Evolutionary conservation across 2,329 filamentous ascomycete species (phyloP).

Genomic region (Penicillium sp.): DNA sequence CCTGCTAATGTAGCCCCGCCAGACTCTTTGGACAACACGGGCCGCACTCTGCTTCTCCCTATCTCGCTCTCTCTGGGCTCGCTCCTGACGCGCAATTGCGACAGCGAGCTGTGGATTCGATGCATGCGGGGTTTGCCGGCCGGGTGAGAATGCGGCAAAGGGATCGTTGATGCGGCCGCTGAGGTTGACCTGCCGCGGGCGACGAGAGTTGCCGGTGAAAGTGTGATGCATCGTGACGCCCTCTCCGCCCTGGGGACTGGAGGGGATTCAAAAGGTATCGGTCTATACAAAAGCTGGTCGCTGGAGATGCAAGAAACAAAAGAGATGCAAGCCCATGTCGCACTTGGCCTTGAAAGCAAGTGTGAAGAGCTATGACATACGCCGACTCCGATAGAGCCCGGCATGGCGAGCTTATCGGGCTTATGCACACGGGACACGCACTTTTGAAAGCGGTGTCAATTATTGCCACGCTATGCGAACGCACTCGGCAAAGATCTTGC

Average conservation of each 20-base stretch:
- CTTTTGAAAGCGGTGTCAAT: neutral
- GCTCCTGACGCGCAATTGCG: slow-evolving; percentile 82
- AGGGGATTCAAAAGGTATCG: slow-evolving; percentile 2
- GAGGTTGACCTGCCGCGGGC: slow-evolving; percentile 88
- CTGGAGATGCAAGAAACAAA: slow-evolving; percentile 14
- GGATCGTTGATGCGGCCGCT: slow-evolving; percentile 81
- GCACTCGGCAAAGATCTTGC: neutral
- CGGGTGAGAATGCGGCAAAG: slow-evolving; percentile 60
- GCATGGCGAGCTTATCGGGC: slow-evolving; percentile 22
- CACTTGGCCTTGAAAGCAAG: slow-evolving; percentile 7
- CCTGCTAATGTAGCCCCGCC: slow-evolving; percentile 73
- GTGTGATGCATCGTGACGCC: slow-evolving; percentile 72
- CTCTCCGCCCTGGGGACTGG: slow-evolving; percentile 8
- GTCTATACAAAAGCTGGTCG: slow-evolving; percentile 3
- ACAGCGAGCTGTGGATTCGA: slow-evolving; percentile 73
- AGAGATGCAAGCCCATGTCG: slow-evolving; percentile 22
- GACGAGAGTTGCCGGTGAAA: slow-evolving; percentile 84
- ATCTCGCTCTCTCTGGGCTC: slow-evolving; percentile 75
- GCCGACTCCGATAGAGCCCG: slow-evolving; percentile 17
- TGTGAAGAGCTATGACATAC: slow-evolving; percentile 29
- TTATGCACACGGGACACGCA: slow-evolving; percentile 20
- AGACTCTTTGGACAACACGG: slow-evolving; percentile 71
- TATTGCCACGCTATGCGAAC: slow-evolving; percentile 12
- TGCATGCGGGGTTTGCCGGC: slow-evolving; percentile 55
- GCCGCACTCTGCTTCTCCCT: slow-evolving; percentile 72